Evolutionary conservation across 1,139 yeast genomes (phyloP).

Genomic region (Pneumocystis canis): DNA sequence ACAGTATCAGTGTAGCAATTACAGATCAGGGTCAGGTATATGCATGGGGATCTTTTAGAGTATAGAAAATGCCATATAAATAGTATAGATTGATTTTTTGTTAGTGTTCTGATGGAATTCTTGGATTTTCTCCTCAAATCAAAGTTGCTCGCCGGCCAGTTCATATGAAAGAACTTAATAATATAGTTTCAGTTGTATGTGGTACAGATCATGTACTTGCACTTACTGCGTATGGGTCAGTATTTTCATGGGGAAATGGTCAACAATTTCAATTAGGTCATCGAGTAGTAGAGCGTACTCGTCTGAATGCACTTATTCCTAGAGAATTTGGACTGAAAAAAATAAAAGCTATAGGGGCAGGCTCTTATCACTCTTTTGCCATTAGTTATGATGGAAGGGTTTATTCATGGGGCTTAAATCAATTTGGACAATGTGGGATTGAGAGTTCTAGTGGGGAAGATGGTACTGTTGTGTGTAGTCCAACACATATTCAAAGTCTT

Average conservation of each 20-base stretch:
- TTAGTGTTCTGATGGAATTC: conserved; percentile 65
- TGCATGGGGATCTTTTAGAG: conserved; percentile 89
- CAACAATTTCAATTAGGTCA: conserved; percentile 86
- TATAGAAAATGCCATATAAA: conserved; percentile 21
- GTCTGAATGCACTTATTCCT: conserved; percentile 55
- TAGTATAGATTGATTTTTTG: conserved; percentile 1
- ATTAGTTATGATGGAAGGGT: conserved; percentile 58
- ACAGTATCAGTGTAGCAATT: conserved; percentile 70
- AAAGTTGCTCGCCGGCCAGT: conserved; percentile 53
- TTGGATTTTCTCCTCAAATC: conserved; percentile 62
- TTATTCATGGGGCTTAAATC: conserved; percentile 87
- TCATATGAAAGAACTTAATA: conserved; percentile 45
- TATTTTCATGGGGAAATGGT: conserved; percentile 95
- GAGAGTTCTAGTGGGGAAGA: conserved; percentile 46
- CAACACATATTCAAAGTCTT: conserved; percentile 53
- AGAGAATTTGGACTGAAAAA: conserved; percentile 55
- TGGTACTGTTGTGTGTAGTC: conserved; percentile 48
- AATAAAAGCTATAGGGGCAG: conserved; percentile 70
- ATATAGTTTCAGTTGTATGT: conserved; percentile 71
- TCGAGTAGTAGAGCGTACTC: conserved; percentile 60
- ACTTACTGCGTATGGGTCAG: conserved; percentile 69
- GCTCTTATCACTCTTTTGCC: conserved; percentile 94
- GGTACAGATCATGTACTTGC: conserved; percentile 90
- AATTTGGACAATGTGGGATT: conserved; percentile 89
- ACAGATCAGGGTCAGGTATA: conserved; percentile 74